Percentiles rank a stretch among this genome's conserved stretches.
Evolutionary conservation across 495 filamentous ascomycete genomes (phyloP).

Genomic region (Aspergillus hancockii): DNA sequence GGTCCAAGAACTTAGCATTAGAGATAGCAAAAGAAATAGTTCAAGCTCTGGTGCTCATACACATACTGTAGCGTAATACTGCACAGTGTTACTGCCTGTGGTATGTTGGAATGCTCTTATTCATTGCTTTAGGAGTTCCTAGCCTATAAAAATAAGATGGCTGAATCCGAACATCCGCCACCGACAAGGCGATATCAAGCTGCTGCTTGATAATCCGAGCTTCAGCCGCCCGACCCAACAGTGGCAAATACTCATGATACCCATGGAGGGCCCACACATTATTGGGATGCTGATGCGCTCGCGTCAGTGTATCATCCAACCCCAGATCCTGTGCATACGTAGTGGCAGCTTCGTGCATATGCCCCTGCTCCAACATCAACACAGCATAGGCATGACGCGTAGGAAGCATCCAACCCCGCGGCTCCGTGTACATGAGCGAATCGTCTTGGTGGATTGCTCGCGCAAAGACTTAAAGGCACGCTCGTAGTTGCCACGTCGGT

Average conservation of each 20-base stretch:
- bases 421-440: constrained; percentile 59
- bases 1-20: neutral
- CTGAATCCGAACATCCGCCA: constrained; percentile 56
- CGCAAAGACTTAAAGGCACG: constrained; percentile 55
- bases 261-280: constrained; percentile 69
- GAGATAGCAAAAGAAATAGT: neutral
- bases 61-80: neutral
- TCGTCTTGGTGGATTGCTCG: constrained; percentile 50
- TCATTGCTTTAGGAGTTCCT: neutral
- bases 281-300: constrained; percentile 59
- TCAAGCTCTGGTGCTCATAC: neutral
- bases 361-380: constrained; percentile 58
- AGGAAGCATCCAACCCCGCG: constrained; percentile 69
- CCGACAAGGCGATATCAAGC: constrained; percentile 48
- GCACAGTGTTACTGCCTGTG: neutral
- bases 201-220: constrained; percentile 49
- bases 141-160: constrained; percentile 61
- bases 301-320: constrained; percentile 49
- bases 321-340: constrained; percentile 62
- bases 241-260: constrained; percentile 60
- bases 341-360: constrained; percentile 49
- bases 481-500: constrained; percentile 56
- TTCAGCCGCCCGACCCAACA: constrained; percentile 46
- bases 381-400: constrained; percentile 64
- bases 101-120: neutral